phyloP scores from a whole-genome alignment of 345 rosid species.

The Bruguiera sexangula region DNA sequence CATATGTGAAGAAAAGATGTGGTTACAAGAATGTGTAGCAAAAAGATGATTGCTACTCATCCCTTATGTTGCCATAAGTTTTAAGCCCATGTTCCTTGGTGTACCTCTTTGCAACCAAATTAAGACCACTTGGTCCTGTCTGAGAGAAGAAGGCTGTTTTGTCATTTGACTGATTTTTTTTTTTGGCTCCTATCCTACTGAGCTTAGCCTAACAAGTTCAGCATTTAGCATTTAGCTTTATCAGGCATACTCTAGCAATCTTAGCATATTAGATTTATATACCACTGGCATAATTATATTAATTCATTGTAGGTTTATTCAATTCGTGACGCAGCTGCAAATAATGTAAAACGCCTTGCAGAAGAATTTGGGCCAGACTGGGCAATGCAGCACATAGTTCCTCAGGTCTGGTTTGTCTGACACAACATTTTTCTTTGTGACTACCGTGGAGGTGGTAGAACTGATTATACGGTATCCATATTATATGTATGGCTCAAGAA shows the following conservation, averaged over 20 bases:
- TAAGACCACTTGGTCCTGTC: background rate
- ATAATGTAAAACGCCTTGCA: constrained; percentile 88
- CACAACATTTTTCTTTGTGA: background rate
- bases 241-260: background rate
- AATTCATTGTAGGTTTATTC: constrained; percentile 61
- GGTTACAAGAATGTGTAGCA: too few species aligned
- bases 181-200: background rate
- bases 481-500: background rate
- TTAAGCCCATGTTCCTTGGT: background rate
- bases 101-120: background rate
- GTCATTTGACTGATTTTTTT: background rate
- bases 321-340: constrained; percentile 93
- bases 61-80: background rate
- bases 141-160: background rate
- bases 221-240: background rate
- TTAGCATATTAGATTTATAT: background rate
- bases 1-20: too few species aligned
- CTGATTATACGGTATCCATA: background rate
- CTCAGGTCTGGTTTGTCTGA: constrained; percentile 75
- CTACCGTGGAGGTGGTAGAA: background rate
- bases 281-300: background rate
- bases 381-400: constrained; percentile 98
- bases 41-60: too few species aligned
- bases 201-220: background rate
- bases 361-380: constrained; percentile 98